Base-by-base conservation (phyloP, 192 early-diverging fungal species). In the Obelidium mucronatum region DNA sequence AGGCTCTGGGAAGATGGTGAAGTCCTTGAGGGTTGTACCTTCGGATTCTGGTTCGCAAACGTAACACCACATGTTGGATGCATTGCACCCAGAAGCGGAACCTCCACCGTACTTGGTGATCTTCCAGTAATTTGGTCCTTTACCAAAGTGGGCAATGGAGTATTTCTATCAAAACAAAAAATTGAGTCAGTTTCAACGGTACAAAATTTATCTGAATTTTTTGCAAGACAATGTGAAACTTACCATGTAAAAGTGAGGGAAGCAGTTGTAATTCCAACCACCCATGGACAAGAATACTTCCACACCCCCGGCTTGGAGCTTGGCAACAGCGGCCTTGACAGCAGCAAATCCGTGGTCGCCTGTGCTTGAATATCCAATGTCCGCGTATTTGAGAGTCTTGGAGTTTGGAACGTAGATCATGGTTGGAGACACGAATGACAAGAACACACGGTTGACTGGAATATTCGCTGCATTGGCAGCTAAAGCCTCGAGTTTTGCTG, bases 1-100 rank as follows among this genome's bases (percentile, higher is more conserved):
- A 4, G 73, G 73, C 52, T 74, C 73, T 35, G 73, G 73, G 44
- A 74, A 74, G 11, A 74, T 34, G 15, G 40, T 8, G 44, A 74
- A 42, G 34, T 74, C 73, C 19, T 28, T 52, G 8, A 64, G 3
- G 15, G 33, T 22, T 6, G 28, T 40, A 48, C 19, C 42, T 3
- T n/a, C 6, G 15, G 33, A 13, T 13, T 28, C 26, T 15, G 28
- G n/a, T 17, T 42, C 22, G 51, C n/a, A 68, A 28, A 42, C 73
- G 44, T 63, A 42, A 34, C 73, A 74, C n/a, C 33, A 74, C 58
- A 48, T 40, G 42, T 74, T 74, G 60, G 36, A 24, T 64, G 62
- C 60, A 31, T 15, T 64, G 34, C 73, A 74, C 15, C 40, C 61
- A 5, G 24, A 28, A 13, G n/a, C 40, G 63, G 40, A 40, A 5